Base-by-base conservation (phyloP, 495 filamentous ascomycete genomes). In the Penicillium waksmanii region DNA sequence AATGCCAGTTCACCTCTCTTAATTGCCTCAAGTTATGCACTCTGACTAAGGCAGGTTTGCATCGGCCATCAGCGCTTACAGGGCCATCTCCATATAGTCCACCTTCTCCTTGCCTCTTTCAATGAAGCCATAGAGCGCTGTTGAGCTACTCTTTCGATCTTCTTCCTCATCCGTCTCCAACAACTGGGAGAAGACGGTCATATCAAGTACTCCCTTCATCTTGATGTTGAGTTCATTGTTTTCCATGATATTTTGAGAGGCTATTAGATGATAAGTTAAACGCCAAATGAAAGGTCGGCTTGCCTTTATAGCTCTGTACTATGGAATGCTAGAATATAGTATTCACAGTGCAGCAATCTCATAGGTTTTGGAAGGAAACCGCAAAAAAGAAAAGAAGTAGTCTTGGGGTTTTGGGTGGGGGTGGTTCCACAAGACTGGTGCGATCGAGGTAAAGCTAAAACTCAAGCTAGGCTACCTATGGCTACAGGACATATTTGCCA, bases 101-200 rank as follows among this genome's bases (percentile, higher is more conserved):
- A 49, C 46, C 17, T 23, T 49, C 21, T 49, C 8, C 17, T 49
- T 13, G 46, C 18, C 21, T 23, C 46, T 27, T 49, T 49, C 46
- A 49, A 49, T 5, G 8, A 49, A 49, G 13, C 23, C 46, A 49
- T 49, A 49, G 1, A 49, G 46, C 27, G 46, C n/a, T 13, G 8
- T 49, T 9, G 46, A 49, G 19, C 46, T 49, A 25, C 12, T 49
- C 46, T 49, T 27, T 2, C 46, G 46, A 49, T 5, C 19, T 27
- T 49, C 46, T 49, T 49, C 46, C 6, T 49, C 17, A 12, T 49
- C 46, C 23, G 31, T 49, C 46, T 49, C 46, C 19, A 49, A 25
- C 8, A 49, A 2, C 19, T 49, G 46, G 11, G 46, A 49, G 46
- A 49, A 49, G 46, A 31, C 46, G 23, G 46, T 25, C 46, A 49